These are phyloP conservation scores for Spergularia bocconei DNA, from an alignment of 148 eudicot genomes.

Conservation along the genomic window DNA sequence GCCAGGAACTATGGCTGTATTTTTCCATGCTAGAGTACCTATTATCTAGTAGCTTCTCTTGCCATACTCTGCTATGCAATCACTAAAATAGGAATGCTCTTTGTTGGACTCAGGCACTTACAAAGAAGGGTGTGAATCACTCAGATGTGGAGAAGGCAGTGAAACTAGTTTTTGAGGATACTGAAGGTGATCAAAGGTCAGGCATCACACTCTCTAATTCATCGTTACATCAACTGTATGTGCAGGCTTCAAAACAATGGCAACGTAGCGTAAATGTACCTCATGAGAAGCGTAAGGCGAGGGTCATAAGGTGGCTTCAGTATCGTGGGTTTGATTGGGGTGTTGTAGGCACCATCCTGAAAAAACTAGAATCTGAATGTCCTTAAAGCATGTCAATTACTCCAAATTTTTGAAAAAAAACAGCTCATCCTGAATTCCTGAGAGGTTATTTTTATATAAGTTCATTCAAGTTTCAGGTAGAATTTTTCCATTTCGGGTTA, in stretches of 20 bases:
- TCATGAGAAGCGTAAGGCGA: constrained; percentile 60
- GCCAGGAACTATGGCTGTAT: no score
- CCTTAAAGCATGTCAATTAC: constrained; percentile 38
- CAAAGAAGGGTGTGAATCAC: constrained; percentile 64
- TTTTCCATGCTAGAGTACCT: neutral
- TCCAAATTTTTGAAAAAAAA: no score
- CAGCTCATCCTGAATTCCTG: no score
- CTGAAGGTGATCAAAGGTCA: constrained; percentile 41
- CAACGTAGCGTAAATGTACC: constrained; percentile 43
- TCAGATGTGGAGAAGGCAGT: constrained; percentile 59
- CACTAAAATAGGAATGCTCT: constrained; percentile 17
- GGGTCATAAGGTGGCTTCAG: constrained; percentile 83
- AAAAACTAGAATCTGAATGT: constrained; percentile 56
- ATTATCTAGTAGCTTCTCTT: neutral
- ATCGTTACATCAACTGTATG: constrained; percentile 55
- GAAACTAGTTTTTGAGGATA: constrained; percentile 65
- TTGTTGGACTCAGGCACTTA: constrained; percentile 55
- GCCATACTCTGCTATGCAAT: neutral
- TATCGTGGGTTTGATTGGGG: constrained; percentile 93
- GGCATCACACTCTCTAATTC: constrained; percentile 46
- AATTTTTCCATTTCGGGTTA: no score
- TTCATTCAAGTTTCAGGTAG: no score
- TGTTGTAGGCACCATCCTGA: constrained; percentile 50
- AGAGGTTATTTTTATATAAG: no score
- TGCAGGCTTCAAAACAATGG: constrained; percentile 83